A percentile compares a stretch with the other conserved stretches of the same genome.
These are phyloP conservation scores for Priceomyces melissophilus DNA, from an alignment of 805 yeast genomes.

Conservation along the genomic window DNA sequence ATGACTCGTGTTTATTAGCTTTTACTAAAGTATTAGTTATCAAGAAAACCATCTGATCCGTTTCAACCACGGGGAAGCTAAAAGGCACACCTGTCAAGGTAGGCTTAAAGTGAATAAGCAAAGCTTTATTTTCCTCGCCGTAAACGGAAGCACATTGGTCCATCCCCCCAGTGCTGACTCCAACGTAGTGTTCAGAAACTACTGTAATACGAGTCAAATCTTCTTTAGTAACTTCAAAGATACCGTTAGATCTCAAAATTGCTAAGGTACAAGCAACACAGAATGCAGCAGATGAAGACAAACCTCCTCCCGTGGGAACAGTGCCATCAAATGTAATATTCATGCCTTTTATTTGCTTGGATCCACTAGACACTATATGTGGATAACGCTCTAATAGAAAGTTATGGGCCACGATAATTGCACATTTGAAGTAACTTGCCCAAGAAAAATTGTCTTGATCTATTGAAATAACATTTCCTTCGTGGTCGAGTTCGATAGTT, in stretches of 20 bases:
- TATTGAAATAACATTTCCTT: conserved; percentile 41
- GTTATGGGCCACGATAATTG: conserved; percentile 55
- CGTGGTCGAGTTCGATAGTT: conserved; percentile 35
- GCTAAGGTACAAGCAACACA: conserved; percentile 63
- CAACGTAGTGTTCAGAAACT: conserved; percentile 66
- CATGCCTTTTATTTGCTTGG: conserved; percentile 41
- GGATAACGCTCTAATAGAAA: conserved; percentile 35
- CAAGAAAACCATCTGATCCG: conserved; percentile 47
- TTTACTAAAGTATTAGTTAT: conserved; percentile 62
- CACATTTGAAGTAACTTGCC: conserved; percentile 70
- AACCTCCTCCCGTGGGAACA: conserved; percentile 72
- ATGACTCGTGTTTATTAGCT: conserved; percentile 67
- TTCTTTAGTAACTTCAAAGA: conserved; percentile 39
- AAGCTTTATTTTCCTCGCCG: conserved; percentile 56
- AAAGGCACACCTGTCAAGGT: conserved; percentile 51
- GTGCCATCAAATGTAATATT: conserved; percentile 55
- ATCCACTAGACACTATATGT: conserved; percentile 16
- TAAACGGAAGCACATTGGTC: conserved; percentile 72
- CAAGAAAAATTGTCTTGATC: conserved; percentile 52
- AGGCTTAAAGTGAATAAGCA: conserved; percentile 61
- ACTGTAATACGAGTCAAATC: conserved; percentile 59
- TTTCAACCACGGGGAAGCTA: conserved; percentile 46
- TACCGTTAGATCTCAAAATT: conserved; percentile 51
- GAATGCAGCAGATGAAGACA: conserved; percentile 70
- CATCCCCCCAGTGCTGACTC: conserved; percentile 79